Percentiles rank a stretch among this genome's conserved stretches.
Evolutionary conservation across 352 stramenopile species (phyloP).

Genomic region (Phytophthora colocasiae): DNA sequence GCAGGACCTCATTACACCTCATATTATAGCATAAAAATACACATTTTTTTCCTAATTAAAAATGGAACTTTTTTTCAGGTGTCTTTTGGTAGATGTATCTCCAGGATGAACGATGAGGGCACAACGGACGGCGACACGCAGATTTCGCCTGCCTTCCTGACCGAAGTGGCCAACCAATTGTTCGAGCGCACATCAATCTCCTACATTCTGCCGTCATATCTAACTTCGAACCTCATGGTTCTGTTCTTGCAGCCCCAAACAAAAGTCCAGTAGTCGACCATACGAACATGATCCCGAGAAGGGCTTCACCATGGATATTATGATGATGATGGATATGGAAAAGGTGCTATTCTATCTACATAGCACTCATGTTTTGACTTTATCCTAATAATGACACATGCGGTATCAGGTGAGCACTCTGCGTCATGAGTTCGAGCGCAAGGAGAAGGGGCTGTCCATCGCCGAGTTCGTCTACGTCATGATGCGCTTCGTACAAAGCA

Average conservation of each 20-base stretch:
- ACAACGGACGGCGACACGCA: constrained; percentile 13
- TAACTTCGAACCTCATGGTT: neutral
- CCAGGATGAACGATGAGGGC: constrained; percentile 20
- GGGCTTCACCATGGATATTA: constrained; percentile 92
- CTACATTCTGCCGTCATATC: neutral
- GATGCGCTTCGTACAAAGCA: constrained; percentile 79
- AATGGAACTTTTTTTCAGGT: too few species aligned
- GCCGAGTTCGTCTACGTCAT: constrained; percentile 91
- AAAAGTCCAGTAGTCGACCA: constrained; percentile 31
- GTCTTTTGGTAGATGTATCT: neutral
- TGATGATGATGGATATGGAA: constrained; percentile 93
- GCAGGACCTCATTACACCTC: too few species aligned
- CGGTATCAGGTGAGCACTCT: constrained; percentile 71
- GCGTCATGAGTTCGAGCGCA: constrained; percentile 85
- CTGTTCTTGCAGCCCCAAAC: constrained; percentile 20
- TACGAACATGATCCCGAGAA: constrained; percentile 85
- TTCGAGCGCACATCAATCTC: constrained; percentile 1
- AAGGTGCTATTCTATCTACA: constrained; percentile 45
- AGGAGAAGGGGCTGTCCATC: constrained; percentile 81
- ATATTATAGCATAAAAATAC: too few species aligned
- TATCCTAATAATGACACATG: constrained; percentile 9
- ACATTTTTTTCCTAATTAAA: too few species aligned
- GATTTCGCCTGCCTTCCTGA: constrained; percentile 47
- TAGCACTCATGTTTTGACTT: neutral
- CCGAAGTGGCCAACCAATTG: constrained; percentile 40